Evolutionary conservation across 208 protist species (phyloP), one percentile per base, ranked within the genome.

Genomic region (Leishmania turanica): DNA sequence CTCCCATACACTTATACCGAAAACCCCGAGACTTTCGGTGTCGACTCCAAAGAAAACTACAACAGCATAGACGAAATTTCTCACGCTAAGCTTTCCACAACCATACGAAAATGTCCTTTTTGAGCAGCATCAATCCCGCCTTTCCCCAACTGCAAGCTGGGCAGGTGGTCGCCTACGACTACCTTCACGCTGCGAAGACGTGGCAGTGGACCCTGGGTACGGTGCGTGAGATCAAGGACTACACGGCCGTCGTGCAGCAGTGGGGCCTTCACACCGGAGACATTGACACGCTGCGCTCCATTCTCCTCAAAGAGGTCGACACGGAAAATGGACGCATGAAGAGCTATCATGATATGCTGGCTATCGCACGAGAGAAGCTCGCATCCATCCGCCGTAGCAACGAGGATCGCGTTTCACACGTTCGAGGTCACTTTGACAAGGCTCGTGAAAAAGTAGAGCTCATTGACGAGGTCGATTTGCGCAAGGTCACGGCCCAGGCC

Each of bases 121-220:
- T 84, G 2, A 83, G 73, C n/a, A 77, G 62, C 69, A 74, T 79
- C 27, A 83, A 78, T n/a, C 84, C 77, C 31, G 13, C 81, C 5
- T 56, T 81, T n/a, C 75, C 83, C 9, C 65, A 65, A 34, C 64
- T 95, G 56, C 77, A 80, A 15, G 77, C 84, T 56, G 90, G 90
- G 9, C 79, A 95, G 37, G 85, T 93, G 31, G 85, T 95, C 3
- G 91, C 89, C 17, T 95, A 88, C 66, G 91, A 95, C 65, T 92
- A 95, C 77, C 68, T 95, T 34, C 51, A 85, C 42, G 78, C 81
- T 45, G 77, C 37, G 21, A 90, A 93, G 72, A 81, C 88, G 62
- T 93, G 91, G 91, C 83, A 92, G 69, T 95, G 91, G 91, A 86
- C 89, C 34, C 80, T 95, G 13, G 91, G 91, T 24, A 95, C 83